These are phyloP conservation scores for Xylaria polymorpha DNA, from an alignment of 2,329 filamentous ascomycete species.

Conservation along the genomic window DNA sequence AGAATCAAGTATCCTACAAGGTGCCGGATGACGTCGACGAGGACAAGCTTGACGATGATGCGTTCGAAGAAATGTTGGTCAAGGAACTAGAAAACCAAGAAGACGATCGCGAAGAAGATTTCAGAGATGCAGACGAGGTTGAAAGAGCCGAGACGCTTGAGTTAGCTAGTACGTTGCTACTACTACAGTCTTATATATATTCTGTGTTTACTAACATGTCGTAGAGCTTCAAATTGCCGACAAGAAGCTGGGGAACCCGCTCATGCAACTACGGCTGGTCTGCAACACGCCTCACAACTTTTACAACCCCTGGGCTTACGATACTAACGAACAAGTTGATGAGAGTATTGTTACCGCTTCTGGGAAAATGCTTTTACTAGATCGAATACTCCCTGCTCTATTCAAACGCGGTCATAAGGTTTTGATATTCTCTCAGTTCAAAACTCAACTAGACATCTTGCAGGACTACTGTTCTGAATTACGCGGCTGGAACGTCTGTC, in stretches of 20 bases:
- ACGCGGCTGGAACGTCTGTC: constrained; percentile 82
- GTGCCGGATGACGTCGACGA: constrained; percentile 70
- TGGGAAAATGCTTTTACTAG: constrained; percentile 95
- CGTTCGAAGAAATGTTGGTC: constrained; percentile 84
- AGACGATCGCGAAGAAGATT: constrained; percentile 50
- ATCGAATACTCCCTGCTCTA: constrained; percentile 82
- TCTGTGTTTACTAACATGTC: constrained; percentile 46
- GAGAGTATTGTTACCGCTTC: constrained; percentile 86
- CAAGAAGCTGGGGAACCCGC: constrained; percentile 92
- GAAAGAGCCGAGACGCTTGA: constrained; percentile 76
- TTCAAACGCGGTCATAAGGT: constrained; percentile 85
- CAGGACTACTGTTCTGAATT: constrained; percentile 86
- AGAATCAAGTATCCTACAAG: constrained; percentile 60
- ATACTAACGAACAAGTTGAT: constrained; percentile 72
- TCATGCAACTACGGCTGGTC: constrained; percentile 90
- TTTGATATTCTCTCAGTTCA: constrained; percentile 96
- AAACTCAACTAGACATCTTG: constrained; percentile 90
- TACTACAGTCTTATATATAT: not conserved
- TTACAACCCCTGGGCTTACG: constrained; percentile 85
- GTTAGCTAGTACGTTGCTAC: constrained; percentile 73
- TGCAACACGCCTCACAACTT: constrained; percentile 98
- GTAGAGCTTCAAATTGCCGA: constrained; percentile 83
- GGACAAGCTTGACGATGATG: constrained; percentile 78
- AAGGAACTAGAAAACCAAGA: constrained; percentile 65
- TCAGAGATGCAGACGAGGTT: constrained; percentile 67